Evolutionary conservation across 2,329 filamentous ascomycete species (phyloP), one percentile per base, ranked within the genome.

Genomic region (Talaromyces sp.): DNA sequence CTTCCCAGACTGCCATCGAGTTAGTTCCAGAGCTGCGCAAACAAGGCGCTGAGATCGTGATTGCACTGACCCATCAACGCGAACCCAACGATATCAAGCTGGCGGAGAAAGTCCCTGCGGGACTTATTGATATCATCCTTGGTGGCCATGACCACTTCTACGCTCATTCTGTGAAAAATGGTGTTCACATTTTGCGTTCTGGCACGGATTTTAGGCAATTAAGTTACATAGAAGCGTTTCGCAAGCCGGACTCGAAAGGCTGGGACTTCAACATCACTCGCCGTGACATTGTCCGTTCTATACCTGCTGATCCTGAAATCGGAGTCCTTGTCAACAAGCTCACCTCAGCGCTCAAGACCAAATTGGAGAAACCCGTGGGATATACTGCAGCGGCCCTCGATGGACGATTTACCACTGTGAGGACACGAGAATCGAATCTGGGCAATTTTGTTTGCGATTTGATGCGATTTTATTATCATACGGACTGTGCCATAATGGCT

Each of bases 111-210:
- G 82, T 80, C 1, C 78, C 89, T 0, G 81, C 84, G 3, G 90
- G 89, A 0, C 73, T 89, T 56, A 85, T 96, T 19, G 92, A 97
- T 70, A 84, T 96, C 36, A 88, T 97, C 45, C 80, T 96, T 0
- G 91, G 91, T 51, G 91, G 91, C 0, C 91, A 96, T 67, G 92
- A 96, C 66, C 92, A 97, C 70, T 94, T 88, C 73, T 96, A 96
- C 69, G 81, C 81, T 15, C 90, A 96, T 73, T 83, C 80, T 56
- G 68, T 91, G 57, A 81, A 94, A 70, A 91, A 92, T 61, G 87
- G 87, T 8, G 89, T 84, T 0, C 91, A 96, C 66, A 84, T 96
- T 2, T 77, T 97, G n/a, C 84, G 92, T 1, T 95, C 89, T 0
- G 91, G 92, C 0, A 90, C 87, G 17, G 92, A 97, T 71, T 97